Evolutionary conservation across 805 yeast genomes (phyloP).

Genomic region (Cyberlindnera mycetangii): DNA sequence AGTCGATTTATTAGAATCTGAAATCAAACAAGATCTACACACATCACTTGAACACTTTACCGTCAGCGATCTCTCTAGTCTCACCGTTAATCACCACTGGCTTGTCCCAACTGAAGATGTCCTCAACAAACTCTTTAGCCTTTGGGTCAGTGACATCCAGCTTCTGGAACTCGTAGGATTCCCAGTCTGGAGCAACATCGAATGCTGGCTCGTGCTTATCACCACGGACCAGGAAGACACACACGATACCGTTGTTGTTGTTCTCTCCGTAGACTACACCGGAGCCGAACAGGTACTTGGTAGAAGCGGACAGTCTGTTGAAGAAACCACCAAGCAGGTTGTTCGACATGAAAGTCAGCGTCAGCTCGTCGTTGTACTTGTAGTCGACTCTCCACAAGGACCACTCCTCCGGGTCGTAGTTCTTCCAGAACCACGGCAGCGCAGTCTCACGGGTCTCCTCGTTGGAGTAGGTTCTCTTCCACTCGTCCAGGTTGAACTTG

Average conservation of each 20-base stretch:
- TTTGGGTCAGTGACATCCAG: conserved; percentile 76
- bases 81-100: conserved; percentile 81
- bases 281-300: conserved; percentile 92
- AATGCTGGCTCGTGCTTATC: conserved; percentile 88
- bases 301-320: conserved; percentile 88
- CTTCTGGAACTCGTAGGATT: conserved; percentile 81
- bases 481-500: conserved; percentile 73
- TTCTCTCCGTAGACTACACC: conserved; percentile 96
- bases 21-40: too few relatives aligned
- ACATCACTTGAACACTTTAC: conserved; percentile 93
- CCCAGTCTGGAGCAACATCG: conserved; percentile 99
- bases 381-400: conserved; percentile 92
- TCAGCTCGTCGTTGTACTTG: conserved; percentile 97
- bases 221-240: conserved; percentile 94
- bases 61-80: conserved; percentile 87
- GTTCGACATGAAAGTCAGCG: conserved; percentile 96
- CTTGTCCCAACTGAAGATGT: conserved; percentile 98
- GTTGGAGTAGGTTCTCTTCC: conserved; percentile 96
- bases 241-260: conserved; percentile 96
- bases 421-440: conserved; percentile 98
- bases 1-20: too few relatives aligned
- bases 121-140: conserved; percentile 75
- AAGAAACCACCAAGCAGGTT: conserved; percentile 97
- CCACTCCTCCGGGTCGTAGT: conserved; percentile 90
- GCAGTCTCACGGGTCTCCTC: conserved; percentile 94